Evolutionary conservation across 257 asterid species (phyloP), one percentile per base, ranked within the genome.

Genomic region (Nyctanthes arbortristis): DNA sequence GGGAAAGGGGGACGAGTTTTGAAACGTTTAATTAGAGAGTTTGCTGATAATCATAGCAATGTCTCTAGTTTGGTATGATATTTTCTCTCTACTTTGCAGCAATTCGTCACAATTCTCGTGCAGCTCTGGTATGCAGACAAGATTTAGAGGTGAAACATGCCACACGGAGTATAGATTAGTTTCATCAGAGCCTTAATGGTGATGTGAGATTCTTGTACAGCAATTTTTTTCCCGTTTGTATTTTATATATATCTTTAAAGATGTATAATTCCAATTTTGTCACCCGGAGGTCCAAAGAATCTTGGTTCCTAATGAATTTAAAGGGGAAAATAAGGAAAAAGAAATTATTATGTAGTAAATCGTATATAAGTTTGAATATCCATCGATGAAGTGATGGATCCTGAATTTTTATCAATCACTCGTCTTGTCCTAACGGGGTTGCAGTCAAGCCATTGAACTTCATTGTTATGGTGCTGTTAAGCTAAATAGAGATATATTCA

Each of bases 1-100:
- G 96, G n/a, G n/a, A n/a, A n/a, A n/a, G n/a, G 97, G 45, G 95
- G 96, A 11, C 86, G 92, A 73, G 63, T 79, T 74, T 70, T 89
- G 35, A 92, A 92, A 82, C 93, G 92, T 52, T 68, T 92, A 62
- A 80, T 87, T 55, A 80, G 96, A 81, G 96, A 92, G 61, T 92
- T 91, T 75, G 97, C 95, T n/a, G 93, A 87, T 76, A 87, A 82
- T 73, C 97, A 91, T 69, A 87, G 89, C 62, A 75, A 78, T 73
- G 62, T 67, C 60, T 77, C 89, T 73, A 77, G 71, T 73, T 76
- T 75, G 73, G 76, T 81, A 65, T 88, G 83, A 85, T 37, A 54
- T 39, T 52, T 49, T 64, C 40, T 12, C 9, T 25, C 0, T 29
- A 34, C n/a, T 39, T 52, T 32, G 22, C 64, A 6, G 39, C 59